Evolutionary conservation across 495 filamentous ascomycete genomes (phyloP), one percentile per base, ranked within the genome.

Genomic region (Aspergillus bridgeri): DNA sequence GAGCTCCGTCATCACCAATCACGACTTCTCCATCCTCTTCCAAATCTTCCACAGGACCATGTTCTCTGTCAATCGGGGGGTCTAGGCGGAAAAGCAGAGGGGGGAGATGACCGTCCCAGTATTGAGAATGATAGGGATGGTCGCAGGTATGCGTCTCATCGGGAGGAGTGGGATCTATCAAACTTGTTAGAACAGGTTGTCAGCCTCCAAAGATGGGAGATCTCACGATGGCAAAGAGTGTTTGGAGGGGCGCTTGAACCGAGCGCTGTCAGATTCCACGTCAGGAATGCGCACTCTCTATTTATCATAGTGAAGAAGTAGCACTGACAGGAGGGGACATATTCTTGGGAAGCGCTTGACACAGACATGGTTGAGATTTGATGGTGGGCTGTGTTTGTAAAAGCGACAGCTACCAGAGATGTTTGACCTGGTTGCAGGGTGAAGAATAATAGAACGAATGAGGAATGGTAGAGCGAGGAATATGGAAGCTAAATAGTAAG

Each of bases 51-150:
- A 61, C 27, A 4, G 19, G 3, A 1, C 25, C 38, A 21, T 29
- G 42, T 42, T 57, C 20, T 11, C 24, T n/a, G 3, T 33, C 33
- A 6, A 11, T 8, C 2, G 58, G 59, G 0, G 59, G 21, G 15
- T 61, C 59, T 22, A 62, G 46, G 5, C 51, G 19, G 42, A 62
- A 62, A 3, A 62, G 55, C 11, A 62, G 22, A 27, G 55, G 55
- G 0, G 60, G 60, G 18, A 62, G 51, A 23, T 55, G 22, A 3
- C 13, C 17, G 19, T 58, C 51, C 0, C 44, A 58, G 52, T 51
- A 62, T 2, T 2, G 6, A 6, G 43, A 44, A 43, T 62, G 60
- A 27, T 62, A 48, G 1, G 60, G 51, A 29, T 62, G 60, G n/a
- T 25, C 6, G 48, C 60, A 62, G 18, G 60, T 62, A 38, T 62